phyloP scores from a whole-genome alignment of 176 grass and related monocot genomes.

The Elymus sibiricus region DNA sequence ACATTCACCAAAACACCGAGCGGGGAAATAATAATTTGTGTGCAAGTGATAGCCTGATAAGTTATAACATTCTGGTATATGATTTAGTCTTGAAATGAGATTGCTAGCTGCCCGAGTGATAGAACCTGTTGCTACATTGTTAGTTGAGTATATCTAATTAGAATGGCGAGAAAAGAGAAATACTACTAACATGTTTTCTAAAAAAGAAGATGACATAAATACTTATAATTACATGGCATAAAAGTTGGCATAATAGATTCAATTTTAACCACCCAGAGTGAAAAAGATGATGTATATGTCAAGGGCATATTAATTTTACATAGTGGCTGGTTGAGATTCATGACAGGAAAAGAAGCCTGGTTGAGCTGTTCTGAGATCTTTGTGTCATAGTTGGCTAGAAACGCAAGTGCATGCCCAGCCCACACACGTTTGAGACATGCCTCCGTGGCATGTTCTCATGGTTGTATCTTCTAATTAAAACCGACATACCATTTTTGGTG shows the following conservation, averaged over 20 bases:
- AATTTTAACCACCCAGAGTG: not conserved
- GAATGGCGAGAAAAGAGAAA: conserved; percentile 5
- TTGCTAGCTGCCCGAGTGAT: not conserved
- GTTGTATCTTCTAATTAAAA: not conserved
- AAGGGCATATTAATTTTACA: not conserved
- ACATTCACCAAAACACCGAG: not conserved
- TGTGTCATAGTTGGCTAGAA: not conserved
- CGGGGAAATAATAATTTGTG: not conserved
- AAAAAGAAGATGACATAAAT: not conserved
- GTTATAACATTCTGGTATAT: not conserved
- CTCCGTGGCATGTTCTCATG: not conserved
- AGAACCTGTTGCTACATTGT: not conserved
- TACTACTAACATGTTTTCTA: not conserved
- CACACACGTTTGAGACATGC: not conserved
- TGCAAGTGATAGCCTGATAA: not conserved
- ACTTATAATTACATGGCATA: not conserved
- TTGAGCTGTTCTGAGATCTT: not conserved
- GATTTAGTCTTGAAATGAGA: not conserved
- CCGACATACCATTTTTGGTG: not conserved
- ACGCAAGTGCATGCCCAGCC: too few relatives aligned
- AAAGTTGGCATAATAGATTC: not conserved
- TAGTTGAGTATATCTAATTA: not conserved
- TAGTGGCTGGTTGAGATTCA: not conserved
- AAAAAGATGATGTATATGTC: not conserved
- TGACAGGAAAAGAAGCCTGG: not conserved